Percentiles rank a stretch among this genome's conserved stretches.
Conservation (phyloP, 2,329 filamentous ascomycete genomes). For the Phyllosticta capitalensis region DNA sequence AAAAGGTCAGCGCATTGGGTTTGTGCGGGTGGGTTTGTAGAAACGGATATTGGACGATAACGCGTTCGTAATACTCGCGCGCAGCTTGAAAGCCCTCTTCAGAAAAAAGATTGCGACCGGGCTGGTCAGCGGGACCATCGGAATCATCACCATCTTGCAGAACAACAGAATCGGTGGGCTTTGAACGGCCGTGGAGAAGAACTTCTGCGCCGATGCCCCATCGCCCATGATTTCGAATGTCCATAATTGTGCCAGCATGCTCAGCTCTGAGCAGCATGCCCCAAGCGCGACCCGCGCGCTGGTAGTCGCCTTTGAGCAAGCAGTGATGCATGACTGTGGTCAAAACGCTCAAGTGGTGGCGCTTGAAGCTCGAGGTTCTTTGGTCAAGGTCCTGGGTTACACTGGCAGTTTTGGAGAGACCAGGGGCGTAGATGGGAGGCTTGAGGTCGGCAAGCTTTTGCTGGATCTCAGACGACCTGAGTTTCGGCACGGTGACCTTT, state of each 20-base stretch:
- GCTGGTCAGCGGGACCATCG: neutral
- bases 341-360: conserved; percentile 56
- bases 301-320: conserved; percentile 59
- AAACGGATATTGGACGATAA: conserved; percentile 62
- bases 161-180: neutral
- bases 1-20: conserved; percentile 65
- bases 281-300: conserved; percentile 65
- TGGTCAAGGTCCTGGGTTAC: neutral
- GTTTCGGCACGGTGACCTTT: neutral
- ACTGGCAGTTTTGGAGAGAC: conserved; percentile 2
- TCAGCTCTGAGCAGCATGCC: conserved; percentile 59
- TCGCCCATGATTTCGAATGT: conserved; percentile 58
- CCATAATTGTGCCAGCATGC: conserved; percentile 48
- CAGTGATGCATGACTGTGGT: conserved; percentile 63
- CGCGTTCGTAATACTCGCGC: conserved; percentile 62
- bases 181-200: conserved; percentile 47
- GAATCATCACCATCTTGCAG: neutral
- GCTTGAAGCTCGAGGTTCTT: conserved; percentile 26
- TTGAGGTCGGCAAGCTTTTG: conserved; percentile 33
- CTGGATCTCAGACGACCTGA: conserved; percentile 20
- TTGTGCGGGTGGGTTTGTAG: conserved; percentile 50
- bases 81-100: conserved; percentile 46
- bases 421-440: conserved; percentile 29
- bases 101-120: conserved; percentile 17
- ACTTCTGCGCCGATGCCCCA: conserved; percentile 86